Base-by-base conservation (phyloP, 441 rosid species). In the Pelargonium citronellum region DNA sequence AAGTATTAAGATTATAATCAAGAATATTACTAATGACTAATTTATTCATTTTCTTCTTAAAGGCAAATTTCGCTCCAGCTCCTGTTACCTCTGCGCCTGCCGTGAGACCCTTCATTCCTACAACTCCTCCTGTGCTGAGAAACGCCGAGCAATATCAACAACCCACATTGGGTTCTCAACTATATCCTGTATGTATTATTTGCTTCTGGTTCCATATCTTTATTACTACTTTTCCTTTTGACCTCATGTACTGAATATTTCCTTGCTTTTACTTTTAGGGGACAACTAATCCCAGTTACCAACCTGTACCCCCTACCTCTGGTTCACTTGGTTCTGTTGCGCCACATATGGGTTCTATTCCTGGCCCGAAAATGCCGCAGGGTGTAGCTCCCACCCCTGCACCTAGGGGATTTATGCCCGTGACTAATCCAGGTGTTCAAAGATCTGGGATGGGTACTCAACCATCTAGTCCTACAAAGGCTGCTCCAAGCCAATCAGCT, bases 121-220 rank as follows among this genome's bases (percentile, higher is more conserved):
- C 96, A 57, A 83, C 87, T 80, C 88, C 87, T 74, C 82, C 91
- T 75, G 86, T 82, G 64, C 84, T 92, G 78, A 89, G 79, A 82
- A 91, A 91, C 76, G 92, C 88, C 30, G 94, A 85, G 67, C 97
- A 89, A 76, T 95, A 85, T 75, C 96, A 92, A 84, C 97, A 87
- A 79, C 91, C 96, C 64, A 85, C 91, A 55, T 74, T 84, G 82
- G 86, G 79, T 64, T 85, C 98, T 80, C 97, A 90, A 75, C 79
- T 92, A 70, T 91, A 91, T 82, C 84, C 92, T 0, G 98, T 96
- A 74, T 66, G 96, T 85, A 68, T 76, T 27, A 39, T 57, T 55
- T 72, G 17, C 69, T n/a, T 37, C 49, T 46, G 34, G 24, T 63
- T 68, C 69, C 27, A 44, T 60, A 70, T 75, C 2, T 51, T 53